Base-by-base conservation (phyloP, 768 basidiomycete genomes). In the Porpolomopsis calyptriformis region DNA sequence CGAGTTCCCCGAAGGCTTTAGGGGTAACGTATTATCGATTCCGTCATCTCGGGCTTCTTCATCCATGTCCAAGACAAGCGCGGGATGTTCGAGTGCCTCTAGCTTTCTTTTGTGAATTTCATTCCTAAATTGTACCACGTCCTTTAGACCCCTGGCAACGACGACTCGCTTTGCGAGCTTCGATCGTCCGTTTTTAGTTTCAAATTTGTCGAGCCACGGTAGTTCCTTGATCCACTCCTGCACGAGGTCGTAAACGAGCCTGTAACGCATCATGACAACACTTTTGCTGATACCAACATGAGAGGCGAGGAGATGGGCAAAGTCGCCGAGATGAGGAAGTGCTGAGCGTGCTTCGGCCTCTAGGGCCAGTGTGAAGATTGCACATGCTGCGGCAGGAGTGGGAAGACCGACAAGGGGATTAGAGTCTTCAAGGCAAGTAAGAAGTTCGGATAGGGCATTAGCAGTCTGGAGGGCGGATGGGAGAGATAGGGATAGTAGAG, bases 171-270 rank as follows among this genome's bases (percentile, higher is more conserved):
- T 81, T 9, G 81, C 63, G 34, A 76, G 63, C 55, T 77, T 81
- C 12, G 80, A 73, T 9, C 78, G 71, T 0, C 80, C 75, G 37
- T 64, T 61, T 51, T 63, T 71, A 60, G 53, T 60, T 40, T 67
- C 60, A 49, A 78, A 79, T 38, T 76, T 71, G 50, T 77, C 71
- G 9, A 87, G 65, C 87, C 86, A 90, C 4, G 84, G 82, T 2
- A 89, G 68, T n/a, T 74, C 71, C 40, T 71, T 66, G 22, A 78
- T 73, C 70, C 77, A 78, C 46, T 69, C 63, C 27, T 72, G 72
- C 25, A 87, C 62, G 46, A 73, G 61, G 53, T 82, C 77, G 55
- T 79, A 78, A 23, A 85, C 59, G 29, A 66, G 52, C 58, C 78
- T 82, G 63, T 89, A 89, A 2, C 84, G 77, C 23, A 72, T 64